Evolutionary conservation across 257 asterid genomes (phyloP).

Genomic region (Solanum peruvianum): DNA sequence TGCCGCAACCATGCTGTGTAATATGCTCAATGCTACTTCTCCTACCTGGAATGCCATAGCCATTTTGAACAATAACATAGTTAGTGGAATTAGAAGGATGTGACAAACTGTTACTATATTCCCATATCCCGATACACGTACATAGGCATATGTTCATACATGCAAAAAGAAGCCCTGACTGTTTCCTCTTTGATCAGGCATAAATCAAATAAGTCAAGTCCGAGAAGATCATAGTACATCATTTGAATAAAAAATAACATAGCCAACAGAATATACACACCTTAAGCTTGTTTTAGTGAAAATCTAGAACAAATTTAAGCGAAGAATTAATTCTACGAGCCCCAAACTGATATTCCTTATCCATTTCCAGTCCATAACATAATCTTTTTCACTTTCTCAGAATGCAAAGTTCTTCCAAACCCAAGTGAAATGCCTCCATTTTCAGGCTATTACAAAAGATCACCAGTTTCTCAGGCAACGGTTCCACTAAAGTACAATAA

Average conservation of each 20-base stretch:
- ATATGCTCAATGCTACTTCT: conserved; percentile 77
- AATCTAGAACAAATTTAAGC: not conserved
- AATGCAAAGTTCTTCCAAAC: not conserved
- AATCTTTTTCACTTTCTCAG: not conserved
- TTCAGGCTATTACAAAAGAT: not conserved
- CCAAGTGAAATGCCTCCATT: not conserved
- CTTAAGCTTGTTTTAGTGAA: not conserved
- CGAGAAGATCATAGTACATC: not conserved
- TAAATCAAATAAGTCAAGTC: not conserved
- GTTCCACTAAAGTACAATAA: not conserved
- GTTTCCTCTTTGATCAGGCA: not conserved
- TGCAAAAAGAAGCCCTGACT: not conserved
- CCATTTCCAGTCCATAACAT: not conserved
- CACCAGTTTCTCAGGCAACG: not conserved
- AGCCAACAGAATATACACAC: not conserved
- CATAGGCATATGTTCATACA: not conserved
- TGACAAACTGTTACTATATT: not conserved
- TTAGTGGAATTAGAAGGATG: not conserved
- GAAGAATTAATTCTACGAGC: not conserved
- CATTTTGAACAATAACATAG: conserved; percentile 1
- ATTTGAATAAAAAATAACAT: not conserved
- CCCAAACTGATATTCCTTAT: not conserved
- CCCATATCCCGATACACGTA: not conserved
- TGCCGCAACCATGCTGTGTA: conserved; percentile 96
- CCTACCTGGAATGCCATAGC: conserved; percentile 50